Percentiles rank a stretch among this genome's conserved stretches.
Evolutionary conservation across 768 basidiomycete genomes (phyloP).

Genomic region (Cubamyces sp.): DNA sequence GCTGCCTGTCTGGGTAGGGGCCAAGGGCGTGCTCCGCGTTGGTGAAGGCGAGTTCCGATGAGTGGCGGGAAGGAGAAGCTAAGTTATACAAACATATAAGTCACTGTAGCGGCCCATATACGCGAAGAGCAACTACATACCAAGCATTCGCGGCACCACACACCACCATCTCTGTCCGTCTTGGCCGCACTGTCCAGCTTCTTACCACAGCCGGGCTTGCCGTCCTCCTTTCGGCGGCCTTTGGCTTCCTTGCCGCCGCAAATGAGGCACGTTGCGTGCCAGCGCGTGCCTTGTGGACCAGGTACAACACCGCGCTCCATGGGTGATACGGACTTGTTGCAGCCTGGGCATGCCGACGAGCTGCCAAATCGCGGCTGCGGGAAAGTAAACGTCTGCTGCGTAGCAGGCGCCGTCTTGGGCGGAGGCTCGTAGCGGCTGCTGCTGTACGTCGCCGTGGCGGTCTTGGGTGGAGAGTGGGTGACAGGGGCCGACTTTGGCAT

Average conservation of each 20-base stretch:
- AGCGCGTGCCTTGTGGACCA: constrained; percentile 79
- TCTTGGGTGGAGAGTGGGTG: constrained; percentile 28
- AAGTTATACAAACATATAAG: constrained; percentile 45
- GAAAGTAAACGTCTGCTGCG: constrained; percentile 40
- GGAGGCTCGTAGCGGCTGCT: constrained; percentile 48
- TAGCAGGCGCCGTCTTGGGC: constrained; percentile 42
- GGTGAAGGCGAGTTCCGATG: constrained; percentile 60
- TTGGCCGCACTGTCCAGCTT: constrained; percentile 83
- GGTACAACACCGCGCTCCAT: constrained; percentile 89
- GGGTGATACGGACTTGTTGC: constrained; percentile 69
- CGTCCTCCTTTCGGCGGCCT: constrained; percentile 53
- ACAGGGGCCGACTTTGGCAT: constrained; percentile 18
- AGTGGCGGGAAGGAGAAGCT: constrained; percentile 61
- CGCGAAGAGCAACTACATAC: constrained; percentile 46
- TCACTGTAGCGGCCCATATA: not conserved
- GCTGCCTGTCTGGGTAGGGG: constrained; percentile 49
- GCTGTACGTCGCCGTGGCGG: constrained; percentile 32
- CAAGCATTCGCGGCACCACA: constrained; percentile 87
- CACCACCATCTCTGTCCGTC: constrained; percentile 63
- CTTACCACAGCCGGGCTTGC: constrained; percentile 80
- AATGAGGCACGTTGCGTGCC: constrained; percentile 78
- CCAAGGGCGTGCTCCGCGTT: constrained; percentile 47
- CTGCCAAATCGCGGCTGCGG: constrained; percentile 55
- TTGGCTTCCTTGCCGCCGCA: constrained; percentile 72
- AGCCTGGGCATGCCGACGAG: constrained; percentile 72